phyloP scores from a whole-genome alignment of 139 green algal species.

The Chlorella vulgaris region DNA sequence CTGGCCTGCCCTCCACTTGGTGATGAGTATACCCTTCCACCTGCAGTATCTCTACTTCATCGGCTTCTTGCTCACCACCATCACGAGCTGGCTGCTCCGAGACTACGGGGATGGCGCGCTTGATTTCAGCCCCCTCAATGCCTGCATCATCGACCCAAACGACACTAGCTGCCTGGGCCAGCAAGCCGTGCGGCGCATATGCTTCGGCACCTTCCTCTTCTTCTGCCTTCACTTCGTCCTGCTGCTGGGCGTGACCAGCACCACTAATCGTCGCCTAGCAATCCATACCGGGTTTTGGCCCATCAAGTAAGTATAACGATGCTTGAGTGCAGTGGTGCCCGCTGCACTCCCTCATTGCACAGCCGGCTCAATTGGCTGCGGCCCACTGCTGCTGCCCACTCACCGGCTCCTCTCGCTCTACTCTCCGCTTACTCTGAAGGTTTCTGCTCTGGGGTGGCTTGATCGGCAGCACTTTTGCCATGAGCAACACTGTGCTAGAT shows the following conservation, averaged over 20 bases:
- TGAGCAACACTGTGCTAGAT: conserved; percentile 59
- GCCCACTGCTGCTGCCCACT: background rate
- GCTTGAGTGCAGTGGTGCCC: background rate
- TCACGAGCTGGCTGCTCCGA: conserved; percentile 67
- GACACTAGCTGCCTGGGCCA: conserved; percentile 52
- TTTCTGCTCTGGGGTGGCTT: conserved; percentile 60
- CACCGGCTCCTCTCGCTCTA: background rate
- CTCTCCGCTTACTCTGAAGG: conserved; percentile 2
- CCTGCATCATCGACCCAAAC: background rate
- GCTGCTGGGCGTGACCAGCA: conserved; percentile 54
- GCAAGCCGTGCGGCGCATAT: conserved; percentile 73
- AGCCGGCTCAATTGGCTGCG: too few species aligned
- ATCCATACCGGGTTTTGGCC: conserved; percentile 69
- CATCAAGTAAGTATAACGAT: conserved; percentile 55
- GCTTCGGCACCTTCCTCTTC: conserved; percentile 79
- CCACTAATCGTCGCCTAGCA: conserved; percentile 46
- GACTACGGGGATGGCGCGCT: conserved; percentile 59
- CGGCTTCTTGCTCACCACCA: conserved; percentile 50
- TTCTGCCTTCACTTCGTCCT: conserved; percentile 64
- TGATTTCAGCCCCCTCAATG: conserved; percentile 28
- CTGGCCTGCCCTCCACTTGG: too few species aligned
- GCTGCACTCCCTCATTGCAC: too few species aligned
- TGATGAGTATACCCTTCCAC: background rate
- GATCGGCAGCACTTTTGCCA: conserved; percentile 66
- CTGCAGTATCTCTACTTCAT: conserved; percentile 61